phyloP scores from a whole-genome alignment of 805 yeast species.

The Myxozyma nipponensis region DNA sequence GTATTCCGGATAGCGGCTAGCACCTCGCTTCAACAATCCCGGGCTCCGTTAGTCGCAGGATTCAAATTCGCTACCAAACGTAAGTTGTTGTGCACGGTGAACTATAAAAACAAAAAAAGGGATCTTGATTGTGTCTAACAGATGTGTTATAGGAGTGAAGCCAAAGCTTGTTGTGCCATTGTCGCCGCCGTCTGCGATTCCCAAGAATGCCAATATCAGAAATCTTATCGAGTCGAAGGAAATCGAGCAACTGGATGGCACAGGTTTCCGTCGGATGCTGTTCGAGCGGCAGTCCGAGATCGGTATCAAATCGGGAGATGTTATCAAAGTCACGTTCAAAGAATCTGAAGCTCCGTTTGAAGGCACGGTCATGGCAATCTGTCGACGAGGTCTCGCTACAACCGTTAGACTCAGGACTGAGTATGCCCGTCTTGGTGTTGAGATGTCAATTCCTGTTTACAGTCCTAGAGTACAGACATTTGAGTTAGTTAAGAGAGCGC shows the following conservation, averaged over 20 bases:
- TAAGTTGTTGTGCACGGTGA: not conserved
- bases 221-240: constrained; percentile 50
- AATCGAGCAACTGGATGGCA: constrained; percentile 59
- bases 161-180: constrained; percentile 4
- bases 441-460: constrained; percentile 72
- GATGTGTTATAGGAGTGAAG: constrained; percentile 9
- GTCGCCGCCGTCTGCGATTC: constrained; percentile 13
- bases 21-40: constrained; percentile 1
- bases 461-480: constrained; percentile 73
- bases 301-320: constrained; percentile 72
- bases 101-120: not conserved
- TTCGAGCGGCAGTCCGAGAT: constrained; percentile 47
- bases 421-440: constrained; percentile 79
- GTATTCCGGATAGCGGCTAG: not conserved
- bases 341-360: constrained; percentile 48
- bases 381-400: constrained; percentile 67
- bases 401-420: constrained; percentile 80
- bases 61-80: constrained; percentile 7
- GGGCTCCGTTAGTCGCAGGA: constrained; percentile 13
- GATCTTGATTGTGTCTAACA: not conserved
- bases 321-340: constrained; percentile 68
- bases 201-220: constrained; percentile 37
- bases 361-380: constrained; percentile 79
- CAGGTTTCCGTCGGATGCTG: constrained; percentile 60
- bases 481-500: constrained; percentile 73